phyloP scores from a whole-genome alignment of 495 filamentous ascomycete genomes.

The Talaromyces stipitatus region DNA sequence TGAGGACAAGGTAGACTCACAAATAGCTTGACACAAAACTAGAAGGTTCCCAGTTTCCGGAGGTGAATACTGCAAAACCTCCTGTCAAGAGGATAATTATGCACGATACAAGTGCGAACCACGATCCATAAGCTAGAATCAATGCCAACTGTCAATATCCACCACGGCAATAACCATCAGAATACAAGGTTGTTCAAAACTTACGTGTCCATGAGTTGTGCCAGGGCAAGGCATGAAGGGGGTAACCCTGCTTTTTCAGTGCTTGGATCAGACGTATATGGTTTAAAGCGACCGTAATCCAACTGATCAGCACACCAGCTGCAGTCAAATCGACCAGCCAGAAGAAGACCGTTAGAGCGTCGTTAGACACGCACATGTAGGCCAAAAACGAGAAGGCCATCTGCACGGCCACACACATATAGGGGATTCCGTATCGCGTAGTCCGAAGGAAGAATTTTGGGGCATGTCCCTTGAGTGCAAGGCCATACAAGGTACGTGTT shows the following conservation, averaged over 20 bases:
- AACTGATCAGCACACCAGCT: slow-evolving; percentile 47
- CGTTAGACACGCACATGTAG: slow-evolving; percentile 49
- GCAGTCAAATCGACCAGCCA: slow-evolving; percentile 54
- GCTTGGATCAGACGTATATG: slow-evolving; percentile 53
- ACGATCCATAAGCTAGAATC: slow-evolving; percentile 41
- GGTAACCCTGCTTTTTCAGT: slow-evolving; percentile 38
- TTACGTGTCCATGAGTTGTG: slow-evolving; percentile 27
- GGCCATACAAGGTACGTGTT: slow-evolving; percentile 38
- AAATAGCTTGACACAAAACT: slow-evolving; percentile 30
- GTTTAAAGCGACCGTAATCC: slow-evolving; percentile 46
- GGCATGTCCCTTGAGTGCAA: slow-evolving; percentile 37
- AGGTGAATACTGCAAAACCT: slow-evolving; percentile 53
- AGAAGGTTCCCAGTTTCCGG: slow-evolving; percentile 26
- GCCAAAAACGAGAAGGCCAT: slow-evolving; percentile 47
- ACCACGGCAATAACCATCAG: slow-evolving; percentile 43
- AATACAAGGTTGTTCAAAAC: slow-evolving; percentile 44
- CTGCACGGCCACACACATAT: slow-evolving; percentile 46
- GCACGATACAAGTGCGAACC: slow-evolving; percentile 51
- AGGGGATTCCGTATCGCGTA: slow-evolving; percentile 54
- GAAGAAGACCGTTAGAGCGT: slow-evolving; percentile 51
- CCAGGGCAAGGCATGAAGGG: slow-evolving; percentile 41
- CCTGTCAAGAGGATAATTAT: slow-evolving; percentile 48
- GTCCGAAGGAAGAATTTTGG: slow-evolving; percentile 45
- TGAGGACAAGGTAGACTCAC: slow-evolving; percentile 12
- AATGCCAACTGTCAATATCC: background rate